Base-by-base conservation (phyloP, 2,329 filamentous ascomycete species). In the Microsporum audouinii region DNA sequence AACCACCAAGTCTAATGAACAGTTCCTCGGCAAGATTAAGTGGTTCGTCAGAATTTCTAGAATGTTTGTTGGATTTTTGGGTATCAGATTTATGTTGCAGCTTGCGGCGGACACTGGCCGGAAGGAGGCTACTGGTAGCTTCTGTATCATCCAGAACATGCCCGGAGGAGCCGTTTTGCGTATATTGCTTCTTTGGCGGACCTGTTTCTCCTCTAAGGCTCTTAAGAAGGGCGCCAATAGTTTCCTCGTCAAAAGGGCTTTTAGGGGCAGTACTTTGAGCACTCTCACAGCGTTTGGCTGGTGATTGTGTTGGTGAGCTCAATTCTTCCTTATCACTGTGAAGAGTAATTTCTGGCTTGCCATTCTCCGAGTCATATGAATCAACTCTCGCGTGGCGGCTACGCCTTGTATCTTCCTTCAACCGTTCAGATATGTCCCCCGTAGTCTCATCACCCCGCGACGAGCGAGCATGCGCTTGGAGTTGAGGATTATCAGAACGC, bases 1-100 rank as follows among this genome's bases (percentile, higher is more conserved):
- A 53, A 53, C 49, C 49, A 6, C 49, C 49, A 27, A 53, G 49
- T 34, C 49, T 53, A n/a, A 53, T 53, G n/a, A 53, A 53, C 12
- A 53, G 27, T 34, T 53, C 49, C 29, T 53, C 49, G 17, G 49
- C 49, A 3, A 53, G 27, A 14, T 53, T 53, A n/a, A 53, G 27
- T 3, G 49, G 49, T 12, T 43, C 31, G 56, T 39, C 56, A 27
- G 14, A 51, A 38, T 47, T 23, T 47, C 55, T 49, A 29, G 36
- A 62, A 45, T 34, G 27, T 36, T 56, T 53, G 31, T 33, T 14
- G 34, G 36, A 17, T 51, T n/a, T 14, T 41, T 29, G 5, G 31
- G 33, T 10, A 41, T 58, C 53, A 17, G 41, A 5, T 49, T 61
- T 23, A 33, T 7, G 34, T 43, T 61, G 31, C 3, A 39, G 33